Base-by-base conservation (phyloP, 805 yeast genomes). In the Saitoella complicata region DNA sequence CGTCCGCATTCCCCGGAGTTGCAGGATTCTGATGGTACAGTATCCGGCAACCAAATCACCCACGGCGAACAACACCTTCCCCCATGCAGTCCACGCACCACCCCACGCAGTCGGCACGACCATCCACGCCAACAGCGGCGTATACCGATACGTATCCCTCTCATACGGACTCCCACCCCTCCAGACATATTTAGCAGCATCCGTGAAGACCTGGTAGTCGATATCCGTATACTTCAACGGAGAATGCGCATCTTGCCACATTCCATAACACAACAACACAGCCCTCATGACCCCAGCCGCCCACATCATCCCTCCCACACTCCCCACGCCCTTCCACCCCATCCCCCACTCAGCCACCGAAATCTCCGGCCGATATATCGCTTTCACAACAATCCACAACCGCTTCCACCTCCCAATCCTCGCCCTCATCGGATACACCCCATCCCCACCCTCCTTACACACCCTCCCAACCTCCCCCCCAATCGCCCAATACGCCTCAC, bases 131-230 rank as follows among this genome's bases (percentile, higher is more conserved):
- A 91, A 64, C 35, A 91, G 59, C 7, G 98, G 98, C 0, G 98
- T 88, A 56, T 91, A 91, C 40, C 98, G 65, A 55, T 88, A 91
- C 0, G 98, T 91, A 45, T 80, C 95, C 49, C 98, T 67, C 13
- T 59, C 53, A 55, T 82, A 91, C 1, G 98, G 98, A 0, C 94
- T 78, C 1, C 68, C 69, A 2, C 75, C 73, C 1, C 67, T 45
- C 51, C 67, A 67, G 7, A 85, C 81, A 55, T 72, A 84, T 35
- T 67, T 63, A 1, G 96, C 76, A 6, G 98, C 97, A 65, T 91
- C 97, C 2, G 94, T 76, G 59, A 91, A 91, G 41, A 91, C 98
- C 58, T 76, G 68, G 62, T 91, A 91, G 61, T 91, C 98, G 41
- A 91, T 81, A 55, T 91, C 98, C 0, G 98, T 91, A 64, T 85